Conservation (phyloP, 179 eudicot genomes). For the Beta macrorhiza region DNA sequence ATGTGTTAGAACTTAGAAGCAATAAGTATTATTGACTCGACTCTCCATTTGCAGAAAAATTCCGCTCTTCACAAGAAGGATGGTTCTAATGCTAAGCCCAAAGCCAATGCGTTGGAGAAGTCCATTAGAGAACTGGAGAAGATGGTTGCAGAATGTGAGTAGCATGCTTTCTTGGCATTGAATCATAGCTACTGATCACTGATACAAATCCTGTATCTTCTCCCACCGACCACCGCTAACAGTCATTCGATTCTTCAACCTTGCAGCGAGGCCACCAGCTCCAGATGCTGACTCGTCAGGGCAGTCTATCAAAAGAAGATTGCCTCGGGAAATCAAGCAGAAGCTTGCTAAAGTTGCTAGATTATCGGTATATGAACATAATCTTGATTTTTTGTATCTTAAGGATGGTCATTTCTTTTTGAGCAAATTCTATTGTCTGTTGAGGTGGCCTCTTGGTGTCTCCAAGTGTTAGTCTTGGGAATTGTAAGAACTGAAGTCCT, state of each 20-base stretch:
- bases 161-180: slow-evolving; percentile 13
- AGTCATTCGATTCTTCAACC: not conserved
- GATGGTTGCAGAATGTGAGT: slow-evolving; percentile 92
- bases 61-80: slow-evolving; percentile 61
- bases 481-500: not conserved
- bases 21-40: not conserved
- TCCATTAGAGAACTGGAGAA: slow-evolving; percentile 88
- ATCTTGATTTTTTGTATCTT: not conserved
- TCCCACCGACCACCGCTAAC: not conserved
- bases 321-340: slow-evolving; percentile 88
- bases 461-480: slow-evolving; percentile 7
- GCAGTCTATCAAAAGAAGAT: slow-evolving; percentile 84
- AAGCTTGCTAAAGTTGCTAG: slow-evolving; percentile 96
- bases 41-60: slow-evolving; percentile 48
- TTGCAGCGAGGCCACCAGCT: slow-evolving; percentile 75
- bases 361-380: slow-evolving; percentile 58
- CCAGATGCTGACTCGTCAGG: slow-evolving; percentile 71
- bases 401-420: not conserved
- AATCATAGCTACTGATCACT: slow-evolving; percentile 5
- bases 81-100: slow-evolving; percentile 62
- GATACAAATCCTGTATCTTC: not conserved
- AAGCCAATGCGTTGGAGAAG: slow-evolving; percentile 71
- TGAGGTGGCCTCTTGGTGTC: not conserved
- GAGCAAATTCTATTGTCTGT: not conserved
- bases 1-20: not conserved